Base-by-base conservation (phyloP, 2,329 filamentous ascomycete species). In the Talaromyces albobiverticillius region DNA sequence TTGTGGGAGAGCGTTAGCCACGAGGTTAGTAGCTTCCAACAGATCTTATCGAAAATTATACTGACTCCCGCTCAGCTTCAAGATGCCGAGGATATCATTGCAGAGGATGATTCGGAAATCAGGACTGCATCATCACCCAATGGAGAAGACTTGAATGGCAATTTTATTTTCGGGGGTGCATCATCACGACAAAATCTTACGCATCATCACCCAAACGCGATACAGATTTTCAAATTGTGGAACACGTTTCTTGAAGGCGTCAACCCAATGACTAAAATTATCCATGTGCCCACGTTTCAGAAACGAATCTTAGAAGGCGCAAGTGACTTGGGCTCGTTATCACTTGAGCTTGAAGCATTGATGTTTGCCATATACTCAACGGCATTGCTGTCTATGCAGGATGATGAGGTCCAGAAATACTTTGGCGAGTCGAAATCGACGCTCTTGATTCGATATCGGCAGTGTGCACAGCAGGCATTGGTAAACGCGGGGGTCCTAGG, bases 291-390 rank as follows among this genome's bases (percentile, higher is more conserved):
- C 29, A 61, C 64, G n/a, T 59, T 67, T 25, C 60, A 62, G 51
- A 55, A 56, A n/a, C 54, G 54, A 18, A 59, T 68, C 31, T 47
- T 61, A 10, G 65, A 69, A 40, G 62, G 60, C 31, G 61, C 49
- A 40, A 51, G 42, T 23, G 54, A 60, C 25, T 48, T 62, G 14
- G 46, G 56, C 18, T 54, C 46, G 14, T 46, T 65, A 8, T 57
- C 63, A 18, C 57, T 47, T 41, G 55, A 52, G 20, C 59, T 65
- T 26, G 62, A 66, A 48, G 68, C 67, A 13, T 60, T 72, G 25
- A 64, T 68, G 46, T 70, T 66, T 40, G 62, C 67, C 23, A 67
- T 72, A 10, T 71, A 70, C 51, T 62, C 62, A 20, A 60, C 64
- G 25, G 67, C 65, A 34, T 56, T 65, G 3, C 57, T 67, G 1